Percentiles rank a stretch among this genome's conserved stretches.
Evolutionary conservation across 371 early-diverging fungal species (phyloP).

Genomic region (Mortierella sp.): DNA sequence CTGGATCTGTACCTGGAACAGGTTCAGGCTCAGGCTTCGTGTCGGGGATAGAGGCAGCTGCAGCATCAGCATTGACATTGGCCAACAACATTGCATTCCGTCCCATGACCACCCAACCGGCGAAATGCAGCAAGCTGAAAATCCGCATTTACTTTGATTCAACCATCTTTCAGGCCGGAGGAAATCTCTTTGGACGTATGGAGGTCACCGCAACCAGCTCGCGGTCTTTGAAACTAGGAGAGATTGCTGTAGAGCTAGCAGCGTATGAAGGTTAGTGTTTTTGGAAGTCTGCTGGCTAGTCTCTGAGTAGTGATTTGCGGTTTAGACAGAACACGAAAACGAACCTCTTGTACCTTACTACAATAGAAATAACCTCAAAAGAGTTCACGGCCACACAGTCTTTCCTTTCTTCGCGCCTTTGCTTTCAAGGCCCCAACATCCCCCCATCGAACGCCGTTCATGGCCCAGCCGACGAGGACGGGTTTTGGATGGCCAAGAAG

Average conservation of each 20-base stretch:
- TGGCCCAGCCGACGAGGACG: slow-evolving; percentile 59
- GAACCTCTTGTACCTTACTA: neutral
- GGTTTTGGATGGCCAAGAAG: slow-evolving; percentile 67
- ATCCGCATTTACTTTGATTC: slow-evolving; percentile 64
- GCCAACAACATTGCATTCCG: slow-evolving; percentile 64
- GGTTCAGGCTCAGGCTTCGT: slow-evolving; percentile 45
- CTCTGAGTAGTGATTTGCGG: too few species aligned
- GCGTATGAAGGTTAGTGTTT: slow-evolving; percentile 69
- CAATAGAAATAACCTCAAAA: slow-evolving; percentile 59
- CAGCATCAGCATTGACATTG: slow-evolving; percentile 40
- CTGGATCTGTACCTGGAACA: slow-evolving; percentile 38
- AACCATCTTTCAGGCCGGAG: slow-evolving; percentile 68
- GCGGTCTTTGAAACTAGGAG: slow-evolving; percentile 61
- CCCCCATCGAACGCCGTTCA: slow-evolving; percentile 66
- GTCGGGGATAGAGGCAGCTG: slow-evolving; percentile 45
- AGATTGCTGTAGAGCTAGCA: slow-evolving; percentile 66
- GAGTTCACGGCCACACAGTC: slow-evolving; percentile 61
- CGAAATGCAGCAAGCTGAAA: slow-evolving; percentile 65
- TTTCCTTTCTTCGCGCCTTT: slow-evolving; percentile 61
- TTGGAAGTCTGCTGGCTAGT: too few species aligned
- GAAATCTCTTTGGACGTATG: slow-evolving; percentile 62
- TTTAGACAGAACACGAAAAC: neutral
- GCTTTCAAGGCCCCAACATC: slow-evolving; percentile 65
- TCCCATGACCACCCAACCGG: slow-evolving; percentile 59
- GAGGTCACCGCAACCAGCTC: slow-evolving; percentile 59